Evolutionary conservation across 306 rosid species (phyloP).

Genomic region (Lathyrus aphaca): DNA sequence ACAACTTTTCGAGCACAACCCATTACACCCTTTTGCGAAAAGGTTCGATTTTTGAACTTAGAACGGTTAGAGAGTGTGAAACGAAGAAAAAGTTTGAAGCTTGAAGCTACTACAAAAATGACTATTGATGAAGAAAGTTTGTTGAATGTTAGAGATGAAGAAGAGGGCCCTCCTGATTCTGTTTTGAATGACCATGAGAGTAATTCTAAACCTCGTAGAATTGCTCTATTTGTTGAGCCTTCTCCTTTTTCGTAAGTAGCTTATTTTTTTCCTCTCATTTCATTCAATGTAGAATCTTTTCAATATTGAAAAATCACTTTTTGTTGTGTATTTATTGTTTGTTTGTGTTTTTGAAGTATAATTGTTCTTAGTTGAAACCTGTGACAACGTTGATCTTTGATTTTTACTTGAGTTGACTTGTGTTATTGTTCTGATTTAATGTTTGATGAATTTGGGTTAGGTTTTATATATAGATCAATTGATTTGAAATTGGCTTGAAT

Average conservation of each 20-base stretch:
- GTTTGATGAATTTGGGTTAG: conserved; percentile 38
- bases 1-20: conserved; percentile 44
- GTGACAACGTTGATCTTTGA: neutral
- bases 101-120: conserved; percentile 64
- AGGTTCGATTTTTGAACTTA: conserved; percentile 30
- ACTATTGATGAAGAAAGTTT: conserved; percentile 58
- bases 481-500: neutral
- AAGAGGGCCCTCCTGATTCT: conserved; percentile 71
- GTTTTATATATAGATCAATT: conserved; percentile 18
- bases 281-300: conserved; percentile 29
- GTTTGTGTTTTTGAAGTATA: neutral
- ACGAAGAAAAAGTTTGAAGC: conserved; percentile 38
- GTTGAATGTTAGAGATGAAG: conserved; percentile 49
- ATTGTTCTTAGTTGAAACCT: neutral
- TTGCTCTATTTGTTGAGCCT: conserved; percentile 98
- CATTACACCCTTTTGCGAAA: conserved; percentile 42
- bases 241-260: conserved; percentile 93
- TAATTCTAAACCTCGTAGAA: conserved; percentile 80
- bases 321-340: neutral
- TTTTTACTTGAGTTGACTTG: conserved; percentile 11
- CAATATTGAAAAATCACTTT: neutral
- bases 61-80: conserved; percentile 33
- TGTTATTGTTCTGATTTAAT: conserved; percentile 19
- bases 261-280: conserved; percentile 2
- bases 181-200: conserved; percentile 60